Evolutionary conservation across 2,329 filamentous ascomycete species (phyloP), one percentile per base, ranked within the genome.

Genomic region (Mariannaea elegans): DNA sequence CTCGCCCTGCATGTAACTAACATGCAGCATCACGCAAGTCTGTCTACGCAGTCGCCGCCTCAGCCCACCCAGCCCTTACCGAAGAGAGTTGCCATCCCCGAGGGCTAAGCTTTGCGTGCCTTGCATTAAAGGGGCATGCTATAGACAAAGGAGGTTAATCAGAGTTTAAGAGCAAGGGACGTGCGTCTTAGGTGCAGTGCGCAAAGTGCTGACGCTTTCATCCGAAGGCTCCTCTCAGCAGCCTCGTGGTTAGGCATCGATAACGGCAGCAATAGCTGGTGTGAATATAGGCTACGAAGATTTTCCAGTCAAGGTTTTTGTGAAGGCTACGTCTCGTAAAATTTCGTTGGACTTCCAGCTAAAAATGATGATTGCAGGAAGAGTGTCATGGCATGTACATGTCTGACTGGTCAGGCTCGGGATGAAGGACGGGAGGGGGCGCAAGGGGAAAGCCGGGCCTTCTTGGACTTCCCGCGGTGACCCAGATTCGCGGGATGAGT

Each of bases 401-500:
- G 3, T 29, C 6, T n/a, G 12, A 34, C 13, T 38, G 49, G 38
- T 19, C 24, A 57, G 55, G 48, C 47, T 29, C 48, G 49, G 21
- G 39, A n/a, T 10, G 16, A 18, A 18, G 36, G 36, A 21, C 2
- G 32, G 51, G 55, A 44, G 32, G 42, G 48, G 29, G 47, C 44
- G 49, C 10, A 27, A 27, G 13, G 21, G 41, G 21, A 44, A n/a
- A 12, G 21, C 5, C 19, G 19, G 41, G 13, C 18, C 38, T 23
- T 19, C 10, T 27, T 16, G 12, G 18, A 16, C 31, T 50, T 46
- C 50, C 45, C 47, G 45, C 32, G 12, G 31, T 38, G 56, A 59
- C 50, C 56, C 56, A 50, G 45, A 50, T 41, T 39, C 56, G 24
- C 31, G 50, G 56, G 45, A 55, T 44, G 23, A 34, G 50, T 55